Evolutionary conservation across 2,329 filamentous ascomycete species (phyloP).

Genomic region (Parastagonospora avenae): DNA sequence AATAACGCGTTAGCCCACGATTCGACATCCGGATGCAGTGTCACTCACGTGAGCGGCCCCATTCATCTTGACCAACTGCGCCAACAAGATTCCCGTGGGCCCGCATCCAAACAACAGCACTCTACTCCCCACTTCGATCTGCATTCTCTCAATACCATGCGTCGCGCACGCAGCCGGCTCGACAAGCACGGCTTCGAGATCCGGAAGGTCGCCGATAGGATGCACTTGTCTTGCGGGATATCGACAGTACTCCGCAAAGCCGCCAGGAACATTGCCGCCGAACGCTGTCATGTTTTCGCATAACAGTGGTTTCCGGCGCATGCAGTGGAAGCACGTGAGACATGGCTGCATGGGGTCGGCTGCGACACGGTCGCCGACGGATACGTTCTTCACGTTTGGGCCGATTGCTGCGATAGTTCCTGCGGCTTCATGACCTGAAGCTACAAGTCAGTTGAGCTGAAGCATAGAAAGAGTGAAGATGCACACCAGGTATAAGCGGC

Average conservation of each 20-base stretch:
- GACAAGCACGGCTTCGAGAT: conserved; percentile 72
- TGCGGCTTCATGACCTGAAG: conserved; percentile 68
- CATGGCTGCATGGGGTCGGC: conserved; percentile 70
- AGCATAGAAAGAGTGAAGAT: not conserved
- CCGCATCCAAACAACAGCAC: conserved; percentile 71
- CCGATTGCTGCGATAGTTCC: conserved; percentile 66
- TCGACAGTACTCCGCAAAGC: conserved; percentile 72
- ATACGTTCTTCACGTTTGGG: conserved; percentile 64
- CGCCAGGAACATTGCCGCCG: conserved; percentile 70
- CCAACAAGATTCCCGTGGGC: conserved; percentile 68
- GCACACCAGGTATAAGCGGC: conserved; percentile 29
- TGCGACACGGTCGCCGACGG: conserved; percentile 66
- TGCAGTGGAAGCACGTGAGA: conserved; percentile 75
- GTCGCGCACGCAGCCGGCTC: conserved; percentile 75
- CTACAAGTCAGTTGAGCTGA: not conserved
- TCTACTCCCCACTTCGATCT: conserved; percentile 67
- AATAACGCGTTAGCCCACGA: not conserved
- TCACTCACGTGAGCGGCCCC: conserved; percentile 65
- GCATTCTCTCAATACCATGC: conserved; percentile 72
- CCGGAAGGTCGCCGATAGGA: conserved; percentile 68
- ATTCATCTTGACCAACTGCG: conserved; percentile 67
- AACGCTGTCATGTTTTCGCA: conserved; percentile 73
- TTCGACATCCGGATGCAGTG: too few relatives aligned
- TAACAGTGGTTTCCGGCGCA: conserved; percentile 68
- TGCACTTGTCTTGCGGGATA: conserved; percentile 65